phyloP scores from a whole-genome alignment of 2,329 filamentous ascomycete species.

The Clathrospora elynae region DNA sequence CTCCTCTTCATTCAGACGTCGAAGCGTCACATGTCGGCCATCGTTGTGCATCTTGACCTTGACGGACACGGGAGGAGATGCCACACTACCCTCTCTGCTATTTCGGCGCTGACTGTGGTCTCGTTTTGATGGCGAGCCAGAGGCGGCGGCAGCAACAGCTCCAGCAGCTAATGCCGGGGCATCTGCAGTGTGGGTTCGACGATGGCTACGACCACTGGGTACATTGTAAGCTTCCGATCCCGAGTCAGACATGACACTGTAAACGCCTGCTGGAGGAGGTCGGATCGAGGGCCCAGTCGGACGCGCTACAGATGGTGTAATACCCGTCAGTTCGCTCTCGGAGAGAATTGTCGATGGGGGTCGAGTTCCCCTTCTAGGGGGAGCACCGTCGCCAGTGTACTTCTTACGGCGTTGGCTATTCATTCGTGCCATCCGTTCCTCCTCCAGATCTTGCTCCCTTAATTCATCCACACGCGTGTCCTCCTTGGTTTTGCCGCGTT shows the following conservation, averaged over 20 bases:
- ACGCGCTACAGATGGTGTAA: conserved; percentile 53
- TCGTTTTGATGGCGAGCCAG: conserved; percentile 39
- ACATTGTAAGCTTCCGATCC: conserved; percentile 48
- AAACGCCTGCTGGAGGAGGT: conserved; percentile 43
- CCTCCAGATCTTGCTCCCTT: conserved; percentile 57
- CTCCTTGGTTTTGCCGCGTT: conserved; percentile 61
- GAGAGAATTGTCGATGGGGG: conserved; percentile 51
- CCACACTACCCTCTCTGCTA: conserved; percentile 52
- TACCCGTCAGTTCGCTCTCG: conserved; percentile 50
- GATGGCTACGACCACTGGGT: conserved; percentile 43
- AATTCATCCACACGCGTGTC: conserved; percentile 64
- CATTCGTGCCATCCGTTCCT: conserved; percentile 58
- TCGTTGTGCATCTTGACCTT: conserved; percentile 70
- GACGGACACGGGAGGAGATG: conserved; percentile 65
- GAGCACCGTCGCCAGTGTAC: conserved; percentile 69
- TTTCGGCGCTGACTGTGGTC: conserved; percentile 36
- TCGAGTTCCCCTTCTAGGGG: conserved; percentile 36
- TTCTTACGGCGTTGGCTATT: conserved; percentile 62
- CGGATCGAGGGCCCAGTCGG: conserved; percentile 41
- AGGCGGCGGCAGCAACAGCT: conserved; percentile 34
- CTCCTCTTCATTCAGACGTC: conserved; percentile 66
- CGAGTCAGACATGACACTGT: conserved; percentile 50
- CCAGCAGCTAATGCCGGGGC: conserved; percentile 34
- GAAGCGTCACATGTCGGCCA: conserved; percentile 66
- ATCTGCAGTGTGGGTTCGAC: conserved; percentile 37